A percentile compares a stretch with the other conserved stretches of the same genome.
phyloP scores from a whole-genome alignment of 2,329 filamentous ascomycete genomes.

The Cryphonectria carpinicola region DNA sequence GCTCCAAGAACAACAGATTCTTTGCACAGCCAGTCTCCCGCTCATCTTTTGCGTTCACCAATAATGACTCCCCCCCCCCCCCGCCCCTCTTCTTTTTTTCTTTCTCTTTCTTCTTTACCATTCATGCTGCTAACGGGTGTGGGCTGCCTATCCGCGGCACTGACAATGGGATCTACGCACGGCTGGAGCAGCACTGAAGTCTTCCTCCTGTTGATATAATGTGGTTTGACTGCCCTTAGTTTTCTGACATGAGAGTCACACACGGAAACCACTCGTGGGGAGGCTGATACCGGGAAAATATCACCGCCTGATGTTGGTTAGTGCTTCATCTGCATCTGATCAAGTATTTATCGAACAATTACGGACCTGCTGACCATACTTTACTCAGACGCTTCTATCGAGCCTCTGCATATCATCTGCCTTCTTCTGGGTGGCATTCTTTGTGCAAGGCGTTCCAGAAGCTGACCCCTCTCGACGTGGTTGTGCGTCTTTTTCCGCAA shows the following conservation, averaged over 20 bases:
- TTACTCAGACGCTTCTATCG: conserved; percentile 34
- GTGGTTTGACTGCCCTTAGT: conserved; percentile 36
- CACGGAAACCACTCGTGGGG: conserved; percentile 39
- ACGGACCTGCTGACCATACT: not conserved
- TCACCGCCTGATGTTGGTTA: conserved; percentile 12
- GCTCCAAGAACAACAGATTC: not conserved
- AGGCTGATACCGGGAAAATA: conserved; percentile 36
- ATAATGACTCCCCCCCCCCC: not conserved
- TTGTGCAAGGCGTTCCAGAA: conserved; percentile 40
- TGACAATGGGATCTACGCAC: conserved; percentile 39
- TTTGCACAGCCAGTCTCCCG: not conserved
- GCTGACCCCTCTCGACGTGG: conserved; percentile 38
- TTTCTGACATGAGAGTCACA: conserved; percentile 40
- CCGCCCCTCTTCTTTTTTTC: too few species aligned
- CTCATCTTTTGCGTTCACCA: not conserved
- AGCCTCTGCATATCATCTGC: conserved; percentile 38
- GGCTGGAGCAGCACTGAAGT: conserved; percentile 41
- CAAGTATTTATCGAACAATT: not conserved
- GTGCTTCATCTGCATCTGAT: not conserved
- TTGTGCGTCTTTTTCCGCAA: conserved; percentile 39
- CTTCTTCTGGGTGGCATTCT: conserved; percentile 42
- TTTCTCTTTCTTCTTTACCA: not conserved
- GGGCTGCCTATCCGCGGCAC: conserved; percentile 37
- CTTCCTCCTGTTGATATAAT: conserved; percentile 38
- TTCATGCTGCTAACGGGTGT: conserved; percentile 37